Base-by-base conservation (phyloP, 164 flowering plant genomes). In the Akebia trifoliata region DNA sequence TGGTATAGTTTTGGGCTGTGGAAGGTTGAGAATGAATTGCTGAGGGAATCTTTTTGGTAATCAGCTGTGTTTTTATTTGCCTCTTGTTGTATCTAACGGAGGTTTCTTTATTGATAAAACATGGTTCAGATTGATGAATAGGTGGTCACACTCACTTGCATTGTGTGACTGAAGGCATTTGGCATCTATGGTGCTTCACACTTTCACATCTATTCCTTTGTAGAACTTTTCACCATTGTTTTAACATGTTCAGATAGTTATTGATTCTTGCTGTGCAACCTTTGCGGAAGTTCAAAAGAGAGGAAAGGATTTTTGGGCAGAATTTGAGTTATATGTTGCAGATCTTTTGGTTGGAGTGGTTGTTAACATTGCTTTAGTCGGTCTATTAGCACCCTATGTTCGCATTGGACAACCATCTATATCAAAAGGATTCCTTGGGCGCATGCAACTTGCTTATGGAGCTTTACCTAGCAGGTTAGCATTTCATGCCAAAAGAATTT, bases 201-300 rank as follows among this genome's bases (percentile, higher is more conserved):
- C 6, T 39, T 25, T 42, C 17, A 8, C 17, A 3, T 54, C 12
- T 12, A 0, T 21, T 9, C 18, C 14, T 3, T 21, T 25, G 15
- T 30, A 20, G 12, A 25, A 43, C 4, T 25, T 57, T 24, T 28
- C 11, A 15, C 22, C 47, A 15, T 25, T 20, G n/a, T 49, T 56
- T 61, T 52, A 22, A 31, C 29, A 8, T 57, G 47, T 44, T 78
- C 76, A 90, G 97, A 67, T 87, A 55, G 86, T 90, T 26, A 93
- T 93, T 60, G 97, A 93, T 72, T 82, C 99, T 61, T 80, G 88
- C 64, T 93, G 97, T 77, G 99, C 97, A 40, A 93, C 99, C 34
- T 80, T 86, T 76, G 99, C 96, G 6, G 97, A 93, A 79, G 78
- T 84, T 68, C 93, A 86, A 54, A 90, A 90, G 63, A 81, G 99